Evolutionary conservation across 306 rosid species (phyloP).

Genomic region (Astragalus glycyphyllos): DNA sequence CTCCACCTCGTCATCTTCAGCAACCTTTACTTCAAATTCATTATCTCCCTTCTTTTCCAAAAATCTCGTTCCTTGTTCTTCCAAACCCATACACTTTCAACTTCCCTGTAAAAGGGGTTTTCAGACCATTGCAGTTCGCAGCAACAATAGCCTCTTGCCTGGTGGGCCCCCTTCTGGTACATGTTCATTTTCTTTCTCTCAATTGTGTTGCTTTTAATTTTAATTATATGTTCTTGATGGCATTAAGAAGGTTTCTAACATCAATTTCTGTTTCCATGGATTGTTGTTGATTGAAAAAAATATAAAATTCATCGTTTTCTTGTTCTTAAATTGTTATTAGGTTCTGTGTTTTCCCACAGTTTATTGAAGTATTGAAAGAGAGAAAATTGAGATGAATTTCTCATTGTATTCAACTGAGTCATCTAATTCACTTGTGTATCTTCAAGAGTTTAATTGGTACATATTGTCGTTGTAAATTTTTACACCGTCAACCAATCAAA

Average conservation of each 20-base stretch:
- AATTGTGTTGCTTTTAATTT: background rate
- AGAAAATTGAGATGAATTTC: too few relatives aligned
- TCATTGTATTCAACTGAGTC: too few relatives aligned
- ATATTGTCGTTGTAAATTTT: too few relatives aligned
- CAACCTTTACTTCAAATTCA: background rate
- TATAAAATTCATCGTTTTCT: background rate
- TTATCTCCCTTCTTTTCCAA: slow-evolving; percentile 31
- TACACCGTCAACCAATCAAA: too few relatives aligned
- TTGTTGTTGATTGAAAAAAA: slow-evolving; percentile 11
- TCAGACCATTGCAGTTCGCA: slow-evolving; percentile 43
- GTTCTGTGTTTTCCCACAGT: background rate
- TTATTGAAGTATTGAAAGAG: too few relatives aligned
- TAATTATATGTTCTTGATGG: slow-evolving; percentile 5
- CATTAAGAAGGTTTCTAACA: background rate
- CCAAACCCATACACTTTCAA: slow-evolving; percentile 42
- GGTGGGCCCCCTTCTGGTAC: slow-evolving; percentile 70
- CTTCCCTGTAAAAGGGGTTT: slow-evolving; percentile 43
- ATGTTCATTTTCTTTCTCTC: background rate
- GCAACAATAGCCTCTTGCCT: slow-evolving; percentile 57
- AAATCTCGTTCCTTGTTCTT: slow-evolving; percentile 27
- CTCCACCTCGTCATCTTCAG: slow-evolving; percentile 48
- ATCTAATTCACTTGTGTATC: too few relatives aligned
- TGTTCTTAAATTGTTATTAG: background rate
- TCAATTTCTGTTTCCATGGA: slow-evolving; percentile 12
- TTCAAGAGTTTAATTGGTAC: too few relatives aligned